Conservation (phyloP, 2,329 filamentous ascomycete species). For the Balansia obtecta region DNA sequence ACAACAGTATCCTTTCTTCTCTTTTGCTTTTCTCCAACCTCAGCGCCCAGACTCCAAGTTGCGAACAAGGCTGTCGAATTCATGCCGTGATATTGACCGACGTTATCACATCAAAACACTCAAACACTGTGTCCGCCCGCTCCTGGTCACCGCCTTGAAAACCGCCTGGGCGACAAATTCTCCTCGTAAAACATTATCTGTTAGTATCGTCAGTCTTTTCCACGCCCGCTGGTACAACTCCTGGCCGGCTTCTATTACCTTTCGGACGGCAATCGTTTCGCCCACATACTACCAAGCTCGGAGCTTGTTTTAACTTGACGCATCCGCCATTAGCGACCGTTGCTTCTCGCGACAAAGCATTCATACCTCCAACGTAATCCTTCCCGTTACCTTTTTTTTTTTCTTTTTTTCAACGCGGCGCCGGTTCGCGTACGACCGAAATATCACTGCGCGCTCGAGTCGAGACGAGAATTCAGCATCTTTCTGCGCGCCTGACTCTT, state of each 20-base stretch:
- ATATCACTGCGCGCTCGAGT: neutral
- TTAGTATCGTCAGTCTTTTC: neutral
- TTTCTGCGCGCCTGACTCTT: neutral
- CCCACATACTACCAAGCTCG: neutral
- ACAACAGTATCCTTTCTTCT: slow-evolving; percentile 4
- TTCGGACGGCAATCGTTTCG: no score
- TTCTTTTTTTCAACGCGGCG: no score
- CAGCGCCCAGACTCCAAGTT: neutral
- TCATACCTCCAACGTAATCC: neutral
- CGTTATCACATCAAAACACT: neutral
- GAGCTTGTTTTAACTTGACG: neutral
- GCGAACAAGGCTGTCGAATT: slow-evolving; percentile 1
- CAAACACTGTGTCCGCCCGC: neutral
- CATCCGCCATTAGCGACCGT: neutral
- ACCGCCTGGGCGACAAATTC: neutral
- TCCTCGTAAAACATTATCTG: neutral
- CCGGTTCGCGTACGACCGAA: neutral
- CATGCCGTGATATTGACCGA: neutral
- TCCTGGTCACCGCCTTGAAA: neutral
- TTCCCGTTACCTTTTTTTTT: neutral
- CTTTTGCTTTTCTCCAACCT: slow-evolving; percentile 3
- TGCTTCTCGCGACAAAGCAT: neutral
- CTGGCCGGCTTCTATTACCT: no score
- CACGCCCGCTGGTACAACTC: no score
- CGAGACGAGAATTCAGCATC: neutral